Base-by-base conservation (phyloP, 257 asterid species). In the Solanum bulbocastanum region DNA sequence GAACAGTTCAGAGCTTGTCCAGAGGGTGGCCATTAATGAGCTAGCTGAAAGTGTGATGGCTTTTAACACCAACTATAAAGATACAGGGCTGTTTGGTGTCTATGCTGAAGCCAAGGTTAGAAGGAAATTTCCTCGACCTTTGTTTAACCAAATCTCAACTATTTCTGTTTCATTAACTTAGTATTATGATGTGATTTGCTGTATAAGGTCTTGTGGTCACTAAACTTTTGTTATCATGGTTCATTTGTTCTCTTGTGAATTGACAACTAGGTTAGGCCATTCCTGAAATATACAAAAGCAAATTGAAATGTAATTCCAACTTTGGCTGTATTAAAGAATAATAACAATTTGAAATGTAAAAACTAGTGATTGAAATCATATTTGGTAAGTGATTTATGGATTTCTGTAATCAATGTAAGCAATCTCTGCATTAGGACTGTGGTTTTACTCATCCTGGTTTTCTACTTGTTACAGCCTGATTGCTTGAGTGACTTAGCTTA, bases 21-120 rank as follows among this genome's bases (percentile, higher is more conserved):
- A 95, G 89, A 92, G 90, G 88, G 91, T 93, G 91, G 95, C 93
- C 89, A 95, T 95, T 88, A 93, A 94, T 86, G 98, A 93, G 88
- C 88, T 95, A 88, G 98, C 97, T 10, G 98, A 96, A 88, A 95
- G 95, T 92, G 90, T 95, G 94, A 96, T 94, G 99, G 97, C 98
- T 84, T 96, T 96, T 89, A 96, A 93, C 90, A 94, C 94, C 89
- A 96, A 93, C 92, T 96, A 96, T 90, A 96, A 94, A 87, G 99
- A 96, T 92, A 95, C 99, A 20, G 99, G 99, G 78, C 89, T 96
- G 46, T 96, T 96, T 88, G 99, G 99, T 88, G 96, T 96, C 73
- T 93, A 96, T 87, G 99, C 98, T 86, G 91, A 94, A 88, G 98
- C 99, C 35, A 93, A 94, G 98, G 99, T 49, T 49, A 76, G 36